A percentile compares a stretch with the other conserved stretches of the same genome.
These are phyloP conservation scores for Sparassis latifolia DNA, from an alignment of 1,284 basidiomycete species.

Conservation along the genomic window DNA sequence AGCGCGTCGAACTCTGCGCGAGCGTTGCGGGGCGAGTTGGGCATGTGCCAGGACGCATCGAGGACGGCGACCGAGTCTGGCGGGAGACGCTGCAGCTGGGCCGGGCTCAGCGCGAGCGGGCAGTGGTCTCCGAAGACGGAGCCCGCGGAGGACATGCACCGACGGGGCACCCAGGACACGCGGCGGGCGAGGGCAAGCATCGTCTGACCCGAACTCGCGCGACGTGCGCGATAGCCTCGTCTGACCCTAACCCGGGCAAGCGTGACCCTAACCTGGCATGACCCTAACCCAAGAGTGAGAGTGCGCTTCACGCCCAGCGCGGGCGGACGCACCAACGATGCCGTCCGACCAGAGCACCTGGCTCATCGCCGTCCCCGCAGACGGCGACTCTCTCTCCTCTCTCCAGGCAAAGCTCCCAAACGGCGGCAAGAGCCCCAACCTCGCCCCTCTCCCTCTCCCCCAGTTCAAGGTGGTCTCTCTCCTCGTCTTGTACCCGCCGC, in stretches of 20 bases:
- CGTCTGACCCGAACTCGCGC: too few species aligned
- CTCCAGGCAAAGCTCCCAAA: constrained; percentile 42
- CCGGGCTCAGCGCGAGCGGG: constrained; percentile 49
- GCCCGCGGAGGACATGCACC: constrained; percentile 10
- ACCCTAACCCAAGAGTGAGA: too few species aligned
- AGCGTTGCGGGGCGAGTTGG: constrained; percentile 64
- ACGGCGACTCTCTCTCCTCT: constrained; percentile 69
- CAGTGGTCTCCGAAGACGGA: constrained; percentile 23
- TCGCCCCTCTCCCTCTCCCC: constrained; percentile 61
- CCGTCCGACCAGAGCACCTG: constrained; percentile 84
- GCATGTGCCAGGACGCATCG: constrained; percentile 89
- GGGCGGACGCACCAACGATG: constrained; percentile 35
- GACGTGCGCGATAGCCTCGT: too few species aligned
- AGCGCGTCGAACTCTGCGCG: constrained; percentile 58
- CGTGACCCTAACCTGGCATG: too few species aligned
- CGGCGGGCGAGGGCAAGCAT: too few species aligned
- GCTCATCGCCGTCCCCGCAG: constrained; percentile 69
- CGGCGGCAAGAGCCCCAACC: constrained; percentile 43
- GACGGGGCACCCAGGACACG: constrained; percentile 3
- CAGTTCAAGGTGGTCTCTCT: constrained; percentile 62
- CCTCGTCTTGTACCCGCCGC: background rate
- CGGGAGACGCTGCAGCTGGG: constrained; percentile 34
- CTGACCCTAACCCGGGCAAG: too few species aligned
- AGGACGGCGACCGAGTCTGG: constrained; percentile 39
- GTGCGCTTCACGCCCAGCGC: too few species aligned